Evolutionary conservation across 257 asterid genomes (phyloP).

Genomic region (Mitragyna speciosa): DNA sequence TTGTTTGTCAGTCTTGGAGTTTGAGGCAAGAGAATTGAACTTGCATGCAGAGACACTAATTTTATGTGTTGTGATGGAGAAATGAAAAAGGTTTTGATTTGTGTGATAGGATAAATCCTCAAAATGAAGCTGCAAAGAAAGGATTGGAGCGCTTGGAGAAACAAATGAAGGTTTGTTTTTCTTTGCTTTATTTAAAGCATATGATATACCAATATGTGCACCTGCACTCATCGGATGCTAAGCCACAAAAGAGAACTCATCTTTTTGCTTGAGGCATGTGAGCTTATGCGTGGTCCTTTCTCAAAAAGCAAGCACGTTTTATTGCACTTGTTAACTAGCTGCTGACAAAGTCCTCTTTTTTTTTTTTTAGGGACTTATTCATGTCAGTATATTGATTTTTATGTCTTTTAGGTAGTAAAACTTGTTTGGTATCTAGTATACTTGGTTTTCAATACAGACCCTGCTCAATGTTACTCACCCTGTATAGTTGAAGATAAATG

Average conservation of each 20-base stretch:
- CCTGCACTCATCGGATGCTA: neutral
- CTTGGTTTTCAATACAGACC: neutral
- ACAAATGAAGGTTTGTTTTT: conserved; percentile 78
- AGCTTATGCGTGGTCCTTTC: neutral
- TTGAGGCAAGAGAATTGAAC: neutral
- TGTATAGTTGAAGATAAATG: neutral
- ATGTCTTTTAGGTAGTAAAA: neutral
- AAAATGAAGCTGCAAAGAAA: conserved; percentile 81
- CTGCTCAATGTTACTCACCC: neutral
- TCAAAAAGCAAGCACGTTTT: neutral
- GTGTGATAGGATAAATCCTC: conserved; percentile 74
- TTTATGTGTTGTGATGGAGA: neutral
- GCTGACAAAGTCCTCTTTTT: neutral
- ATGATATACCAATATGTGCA: neutral
- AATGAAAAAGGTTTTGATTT: neutral
- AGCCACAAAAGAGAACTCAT: neutral
- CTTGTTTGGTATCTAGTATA: neutral
- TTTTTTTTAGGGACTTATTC: too few relatives aligned
- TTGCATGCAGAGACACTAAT: neutral
- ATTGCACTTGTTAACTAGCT: neutral
- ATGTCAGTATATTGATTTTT: neutral
- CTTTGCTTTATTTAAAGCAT: conserved; percentile 2
- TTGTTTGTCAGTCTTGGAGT: neutral
- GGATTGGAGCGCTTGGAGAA: conserved; percentile 97
- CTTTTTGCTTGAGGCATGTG: neutral